Evolutionary conservation across 2,329 filamentous ascomycete species (phyloP).

Genomic region (Blumeriella jaapii): DNA sequence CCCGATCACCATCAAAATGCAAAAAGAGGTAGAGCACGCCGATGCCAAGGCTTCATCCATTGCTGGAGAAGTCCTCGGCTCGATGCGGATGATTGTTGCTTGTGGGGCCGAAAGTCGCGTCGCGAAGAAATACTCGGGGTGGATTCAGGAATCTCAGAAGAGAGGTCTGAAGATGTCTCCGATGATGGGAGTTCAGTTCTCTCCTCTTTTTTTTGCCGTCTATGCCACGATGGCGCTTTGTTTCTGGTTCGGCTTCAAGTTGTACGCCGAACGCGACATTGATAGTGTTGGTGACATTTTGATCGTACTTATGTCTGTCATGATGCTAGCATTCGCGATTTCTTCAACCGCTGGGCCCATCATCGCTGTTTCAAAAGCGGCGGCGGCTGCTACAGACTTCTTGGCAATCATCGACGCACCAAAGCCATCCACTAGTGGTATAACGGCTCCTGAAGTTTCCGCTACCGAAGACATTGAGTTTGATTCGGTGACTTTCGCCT

Average conservation of each 20-base stretch:
- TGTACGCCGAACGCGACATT: constrained; percentile 36
- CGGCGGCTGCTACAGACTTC: constrained; percentile 29
- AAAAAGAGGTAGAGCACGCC: constrained; percentile 35
- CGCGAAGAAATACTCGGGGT: constrained; percentile 39
- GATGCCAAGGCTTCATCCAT: constrained; percentile 47
- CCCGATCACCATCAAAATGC: constrained; percentile 43
- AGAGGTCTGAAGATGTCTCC: constrained; percentile 40
- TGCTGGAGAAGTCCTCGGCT: constrained; percentile 48
- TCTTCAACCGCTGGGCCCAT: constrained; percentile 46
- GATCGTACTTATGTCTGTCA: constrained; percentile 40
- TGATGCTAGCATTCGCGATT: constrained; percentile 45
- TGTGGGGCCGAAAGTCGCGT: constrained; percentile 49
- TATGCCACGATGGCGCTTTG: constrained; percentile 39
- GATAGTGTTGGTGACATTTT: constrained; percentile 41
- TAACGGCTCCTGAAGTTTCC: constrained; percentile 39
- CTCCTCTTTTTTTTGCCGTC: constrained; percentile 31
- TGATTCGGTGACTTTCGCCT: constrained; percentile 57
- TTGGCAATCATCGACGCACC: constrained; percentile 29
- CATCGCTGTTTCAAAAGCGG: constrained; percentile 35
- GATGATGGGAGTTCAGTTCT: constrained; percentile 40
- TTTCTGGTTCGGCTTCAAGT: constrained; percentile 52
- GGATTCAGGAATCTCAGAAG: constrained; percentile 41
- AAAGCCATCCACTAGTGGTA: constrained; percentile 29
- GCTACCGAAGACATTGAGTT: constrained; percentile 46
- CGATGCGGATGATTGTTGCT: constrained; percentile 50